Evolutionary conservation across 2,329 filamentous ascomycete genomes (phyloP).

Genomic region (Pyrenochaeta sp.): DNA sequence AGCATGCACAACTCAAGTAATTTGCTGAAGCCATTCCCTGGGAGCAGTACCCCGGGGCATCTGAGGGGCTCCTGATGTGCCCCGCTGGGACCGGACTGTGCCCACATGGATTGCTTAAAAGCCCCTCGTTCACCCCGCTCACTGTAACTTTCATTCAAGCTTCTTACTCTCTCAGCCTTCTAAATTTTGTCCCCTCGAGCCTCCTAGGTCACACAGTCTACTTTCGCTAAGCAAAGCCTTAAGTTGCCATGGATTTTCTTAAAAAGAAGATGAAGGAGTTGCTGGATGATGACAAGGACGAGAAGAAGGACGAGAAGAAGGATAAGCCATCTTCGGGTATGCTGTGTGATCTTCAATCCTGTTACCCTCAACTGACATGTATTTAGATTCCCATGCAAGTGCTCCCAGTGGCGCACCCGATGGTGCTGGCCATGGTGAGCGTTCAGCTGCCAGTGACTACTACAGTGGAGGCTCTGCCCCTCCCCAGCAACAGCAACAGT

Average conservation of each 20-base stretch:
- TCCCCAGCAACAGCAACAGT: conserved; percentile 28
- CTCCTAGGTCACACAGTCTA: background rate
- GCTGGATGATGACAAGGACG: conserved; percentile 47
- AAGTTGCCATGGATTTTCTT: conserved; percentile 53
- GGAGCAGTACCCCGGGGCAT: conserved; percentile 7
- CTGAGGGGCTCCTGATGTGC: conserved; percentile 8
- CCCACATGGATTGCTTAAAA: conserved; percentile 27
- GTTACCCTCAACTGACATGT: background rate
- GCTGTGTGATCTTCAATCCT: too few relatives aligned
- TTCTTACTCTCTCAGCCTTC: conserved; percentile 8
- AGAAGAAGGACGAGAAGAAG: conserved; percentile 31
- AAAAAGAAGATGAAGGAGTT: conserved; percentile 57
- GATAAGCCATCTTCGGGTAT: too few relatives aligned
- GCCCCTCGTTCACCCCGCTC: conserved; percentile 13
- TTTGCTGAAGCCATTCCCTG: conserved; percentile 13
- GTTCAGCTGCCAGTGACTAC: conserved; percentile 26
- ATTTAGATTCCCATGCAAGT: conserved; percentile 5
- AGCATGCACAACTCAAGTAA: conserved; percentile 22
- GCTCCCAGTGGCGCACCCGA: conserved; percentile 16
- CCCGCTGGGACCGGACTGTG: conserved; percentile 16
- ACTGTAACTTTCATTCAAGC: conserved; percentile 8
- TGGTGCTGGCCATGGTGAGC: conserved; percentile 27
- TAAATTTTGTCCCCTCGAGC: background rate
- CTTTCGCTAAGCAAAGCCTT: conserved; percentile 1
- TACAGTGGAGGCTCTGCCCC: conserved; percentile 19